These are phyloP conservation scores for Aspergillus nanangensis DNA, from an alignment of 495 filamentous ascomycete species.

Conservation along the genomic window DNA sequence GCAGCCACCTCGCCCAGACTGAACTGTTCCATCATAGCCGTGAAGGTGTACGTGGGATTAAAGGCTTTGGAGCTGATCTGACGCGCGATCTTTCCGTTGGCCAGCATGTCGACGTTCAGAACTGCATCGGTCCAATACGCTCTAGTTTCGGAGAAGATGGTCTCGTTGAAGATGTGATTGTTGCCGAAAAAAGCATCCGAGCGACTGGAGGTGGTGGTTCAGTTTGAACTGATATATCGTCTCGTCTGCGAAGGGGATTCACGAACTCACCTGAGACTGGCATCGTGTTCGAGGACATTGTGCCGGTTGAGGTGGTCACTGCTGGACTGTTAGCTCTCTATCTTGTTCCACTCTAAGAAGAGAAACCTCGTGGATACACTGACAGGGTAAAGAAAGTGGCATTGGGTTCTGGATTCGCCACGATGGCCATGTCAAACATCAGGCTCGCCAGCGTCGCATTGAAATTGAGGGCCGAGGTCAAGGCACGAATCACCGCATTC, in stretches of 20 bases:
- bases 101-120: constrained; percentile 35
- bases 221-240: background rate
- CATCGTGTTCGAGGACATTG: constrained; percentile 49
- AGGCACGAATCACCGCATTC: constrained; percentile 19
- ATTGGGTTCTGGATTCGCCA: constrained; percentile 45
- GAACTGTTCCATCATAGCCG: constrained; percentile 32
- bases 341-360: too few relatives aligned
- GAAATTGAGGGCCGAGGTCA: constrained; percentile 41
- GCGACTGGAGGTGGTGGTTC: constrained; percentile 24
- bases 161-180: constrained; percentile 39
- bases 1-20: constrained; percentile 44
- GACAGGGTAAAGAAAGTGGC: constrained; percentile 43
- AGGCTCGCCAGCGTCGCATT: constrained; percentile 22
- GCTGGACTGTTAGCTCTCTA: background rate
- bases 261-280: constrained; percentile 39
- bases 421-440: constrained; percentile 38
- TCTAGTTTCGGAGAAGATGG: constrained; percentile 41
- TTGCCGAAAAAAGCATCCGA: constrained; percentile 39
- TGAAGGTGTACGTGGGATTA: constrained; percentile 35
- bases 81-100: constrained; percentile 39
- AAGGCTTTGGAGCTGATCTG: constrained; percentile 38
- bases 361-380: too few relatives aligned
- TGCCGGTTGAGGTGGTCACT: constrained; percentile 39
- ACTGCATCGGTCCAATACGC: constrained; percentile 34
- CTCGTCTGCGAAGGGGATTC: background rate